Evolutionary conservation across 176 grass and related monocot genomes (phyloP), one percentile per base, ranked within the genome.

Genomic region (Lolium multiflorum): DNA sequence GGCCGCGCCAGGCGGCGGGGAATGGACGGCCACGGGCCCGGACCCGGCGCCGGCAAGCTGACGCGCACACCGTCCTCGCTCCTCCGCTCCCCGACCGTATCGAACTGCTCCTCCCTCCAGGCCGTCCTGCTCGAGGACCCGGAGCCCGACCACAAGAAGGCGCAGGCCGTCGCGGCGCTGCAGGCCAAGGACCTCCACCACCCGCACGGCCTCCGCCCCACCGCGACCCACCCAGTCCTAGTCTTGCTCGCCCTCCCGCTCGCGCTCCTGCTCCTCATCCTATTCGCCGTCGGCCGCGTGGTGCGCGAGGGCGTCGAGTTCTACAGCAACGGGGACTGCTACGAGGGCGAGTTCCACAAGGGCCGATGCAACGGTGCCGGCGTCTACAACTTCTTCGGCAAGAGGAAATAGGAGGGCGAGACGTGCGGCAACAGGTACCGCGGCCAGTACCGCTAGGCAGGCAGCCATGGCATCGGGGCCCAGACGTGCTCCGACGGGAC

Each of bases 31-130:
- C 82, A 82, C 54, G 86, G 65, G 16, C 77, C 47, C 13, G 81
- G 75, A n/a, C 13, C 60, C 46, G 73, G 88, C 16, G 88, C 71
- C 22, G 61, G 90, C 16, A 98, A 93, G 89, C 93, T 95, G 37
- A 93, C 87, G 46, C 91, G 95, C 7, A 98, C 93, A 18, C 91
- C 93, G 1, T 98, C 95, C 3, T 98, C 95, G 56, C 93, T 95
- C 41, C 89, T 95, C 43, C 93, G 93, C 31, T 98, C 95, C 41
- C 91, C 95, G 22, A 95, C 93, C 31, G 63, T 95, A 69, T 93
- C 87, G 26, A 92, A 93, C 86, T 90, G 84, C 80, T 49, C 85
- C 25, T 91, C 88, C 44, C 91, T 93, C 87, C 87, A 88, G 83
- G 80, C 85, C 17, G 64, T 91, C 14, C 87, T 92, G 3, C 86